Percentiles rank a stretch among this genome's conserved stretches.
Evolutionary conservation across 75 land plant genomes (phyloP).

Genomic region (Ceratopteris richardii): DNA sequence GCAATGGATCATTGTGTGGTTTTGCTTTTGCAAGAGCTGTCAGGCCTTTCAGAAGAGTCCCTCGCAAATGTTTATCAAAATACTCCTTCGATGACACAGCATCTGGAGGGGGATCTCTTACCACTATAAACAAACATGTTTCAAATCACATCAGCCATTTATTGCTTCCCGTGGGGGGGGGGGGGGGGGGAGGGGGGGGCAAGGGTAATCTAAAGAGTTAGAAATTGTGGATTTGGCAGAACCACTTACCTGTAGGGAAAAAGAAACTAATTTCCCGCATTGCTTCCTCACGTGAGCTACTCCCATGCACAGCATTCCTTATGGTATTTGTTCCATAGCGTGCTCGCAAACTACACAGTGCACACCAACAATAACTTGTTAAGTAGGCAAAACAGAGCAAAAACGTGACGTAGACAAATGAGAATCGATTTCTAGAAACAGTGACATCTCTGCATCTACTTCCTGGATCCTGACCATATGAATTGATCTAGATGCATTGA

Average conservation of each 20-base stretch:
- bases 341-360: slow-evolving; percentile 25
- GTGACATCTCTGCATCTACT: too few species aligned
- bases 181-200: background rate
- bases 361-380: too few species aligned
- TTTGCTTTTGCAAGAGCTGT: slow-evolving; percentile 29
- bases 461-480: too few species aligned
- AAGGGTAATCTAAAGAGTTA: background rate
- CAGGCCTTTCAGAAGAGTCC: slow-evolving; percentile 22
- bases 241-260: slow-evolving; percentile 29
- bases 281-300: slow-evolving; percentile 14
- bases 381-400: too few species aligned
- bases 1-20: slow-evolving; percentile 18
- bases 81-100: slow-evolving; percentile 10
- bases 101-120: slow-evolving; percentile 21
- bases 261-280: slow-evolving; percentile 25
- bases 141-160: too few species aligned
- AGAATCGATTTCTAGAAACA: too few species aligned
- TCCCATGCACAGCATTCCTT: slow-evolving; percentile 32
- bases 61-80: slow-evolving; percentile 21
- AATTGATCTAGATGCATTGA: too few species aligned
- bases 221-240: background rate
- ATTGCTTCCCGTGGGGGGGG: too few species aligned
- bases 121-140: slow-evolving; percentile 10
- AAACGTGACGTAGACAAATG: too few species aligned
- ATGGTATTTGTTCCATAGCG: slow-evolving; percentile 26